Base-by-base conservation (phyloP, 495 filamentous ascomycete genomes). In the Lophiostoma macrostomum region DNA sequence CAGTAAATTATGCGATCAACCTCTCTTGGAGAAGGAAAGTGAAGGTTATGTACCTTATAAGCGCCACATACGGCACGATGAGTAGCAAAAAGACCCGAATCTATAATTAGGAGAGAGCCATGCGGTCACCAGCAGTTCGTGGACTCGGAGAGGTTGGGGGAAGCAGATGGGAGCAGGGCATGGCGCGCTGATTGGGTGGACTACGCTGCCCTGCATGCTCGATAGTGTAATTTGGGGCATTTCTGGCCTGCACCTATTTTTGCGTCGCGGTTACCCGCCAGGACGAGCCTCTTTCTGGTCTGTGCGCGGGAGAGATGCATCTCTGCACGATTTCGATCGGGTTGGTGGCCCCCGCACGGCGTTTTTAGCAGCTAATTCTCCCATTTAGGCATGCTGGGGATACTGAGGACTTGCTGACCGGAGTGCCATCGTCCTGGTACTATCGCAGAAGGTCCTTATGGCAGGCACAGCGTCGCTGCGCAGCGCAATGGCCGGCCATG, bases 1-100 rank as follows among this genome's bases (percentile, higher is more conserved):
- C 55, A 67, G 69, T 60, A 71, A 71, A 70, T 70, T 70, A 67
- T 56, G 56, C 56, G 61, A 57, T 61, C 58, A 57, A 49, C 54
- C 56, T 51, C 42, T 49, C 36, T 63, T 38, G 55, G 39, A 8
- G 31, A 22, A 57, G 41, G 46, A 34, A 49, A 25, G 41, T 46
- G 47, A 43, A 37, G 45, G 45, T 38, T 43, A 61, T 58, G 60
- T 69, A 67, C 64, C 68, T 69, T 71, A 71, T 69, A 69, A 64
- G 60, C 58, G 39, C 64, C 57, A 45, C 56, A 63, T 52, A 29
- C n/a, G 46, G 56, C 35, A 54, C 51, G 64, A 42, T 63, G 56
- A 55, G n/a, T 32, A 42, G 55, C 51, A 57, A 67, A 71, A 68
- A 43, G 50, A 30, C 45, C 55, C 40, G 31, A 31, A 59, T 65